Evolutionary conservation across 202 grass and related monocot species (phyloP).

Genomic region (Carex arenaria): DNA sequence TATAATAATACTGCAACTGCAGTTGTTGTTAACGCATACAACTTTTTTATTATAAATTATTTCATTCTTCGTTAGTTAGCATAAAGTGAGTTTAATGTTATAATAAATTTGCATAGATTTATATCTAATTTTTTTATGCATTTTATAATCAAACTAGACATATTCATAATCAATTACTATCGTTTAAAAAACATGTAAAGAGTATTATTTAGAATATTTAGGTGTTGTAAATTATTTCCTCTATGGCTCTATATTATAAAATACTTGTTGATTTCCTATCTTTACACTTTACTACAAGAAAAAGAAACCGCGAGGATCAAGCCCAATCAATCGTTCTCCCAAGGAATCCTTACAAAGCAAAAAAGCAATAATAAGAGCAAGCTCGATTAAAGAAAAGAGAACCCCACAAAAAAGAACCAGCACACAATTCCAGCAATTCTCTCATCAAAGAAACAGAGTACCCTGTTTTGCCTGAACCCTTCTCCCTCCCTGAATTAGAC

Average conservation of each 20-base stretch:
- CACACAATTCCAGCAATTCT: background rate
- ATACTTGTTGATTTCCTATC: background rate
- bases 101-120: too few species aligned
- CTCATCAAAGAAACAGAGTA: background rate
- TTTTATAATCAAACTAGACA: background rate
- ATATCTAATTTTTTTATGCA: background rate
- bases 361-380: background rate
- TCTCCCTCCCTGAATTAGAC: background rate
- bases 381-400: background rate
- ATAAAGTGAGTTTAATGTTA: background rate
- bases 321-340: background rate
- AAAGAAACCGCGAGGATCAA: background rate
- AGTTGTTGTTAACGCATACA: too few species aligned
- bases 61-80: background rate
- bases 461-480: background rate
- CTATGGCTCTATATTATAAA: background rate
- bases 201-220: too few species aligned
- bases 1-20: too few species aligned
- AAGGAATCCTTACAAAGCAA: slow-evolving; percentile 18
- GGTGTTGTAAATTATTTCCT: background rate
- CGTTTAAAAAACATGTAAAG: background rate
- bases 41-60: too few species aligned
- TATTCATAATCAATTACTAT: background rate
- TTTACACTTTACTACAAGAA: background rate
- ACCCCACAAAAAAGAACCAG: background rate